phyloP scores from a whole-genome alignment of 2,329 filamentous ascomycete species.

The Colletotrichum tofieldiae region DNA sequence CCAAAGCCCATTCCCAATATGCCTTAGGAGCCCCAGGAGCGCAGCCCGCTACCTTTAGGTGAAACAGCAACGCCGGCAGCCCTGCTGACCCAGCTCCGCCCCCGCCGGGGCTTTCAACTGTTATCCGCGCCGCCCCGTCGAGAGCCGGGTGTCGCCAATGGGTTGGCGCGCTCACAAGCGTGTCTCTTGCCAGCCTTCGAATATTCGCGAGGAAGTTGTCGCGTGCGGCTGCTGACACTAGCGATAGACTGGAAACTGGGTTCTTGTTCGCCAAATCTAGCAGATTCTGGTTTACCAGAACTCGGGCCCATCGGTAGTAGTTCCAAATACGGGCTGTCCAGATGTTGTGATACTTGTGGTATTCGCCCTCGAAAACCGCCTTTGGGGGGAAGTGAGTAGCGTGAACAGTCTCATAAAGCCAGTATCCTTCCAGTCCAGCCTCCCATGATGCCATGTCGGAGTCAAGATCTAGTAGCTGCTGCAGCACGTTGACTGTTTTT shows the following conservation, averaged over 20 bases:
- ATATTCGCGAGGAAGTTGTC: conserved; percentile 54
- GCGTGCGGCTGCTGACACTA: conserved; percentile 51
- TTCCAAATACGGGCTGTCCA: conserved; percentile 71
- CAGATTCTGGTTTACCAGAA: conserved; percentile 67
- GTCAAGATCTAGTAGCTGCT: conserved; percentile 59
- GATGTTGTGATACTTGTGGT: conserved; percentile 70
- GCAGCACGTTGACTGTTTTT: conserved; percentile 54
- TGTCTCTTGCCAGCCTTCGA: conserved; percentile 59
- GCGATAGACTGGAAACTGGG: conserved; percentile 55
- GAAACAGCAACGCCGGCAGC: conserved; percentile 64
- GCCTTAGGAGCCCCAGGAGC: conserved; percentile 61
- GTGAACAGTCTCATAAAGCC: conserved; percentile 55
- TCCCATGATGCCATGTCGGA: conserved; percentile 59
- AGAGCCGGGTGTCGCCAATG: conserved; percentile 68
- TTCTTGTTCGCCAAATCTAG: conserved; percentile 57
- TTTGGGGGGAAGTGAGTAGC: conserved; percentile 53
- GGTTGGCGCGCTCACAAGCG: conserved; percentile 62
- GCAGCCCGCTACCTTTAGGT: conserved; percentile 63
- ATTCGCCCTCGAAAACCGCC: conserved; percentile 66
- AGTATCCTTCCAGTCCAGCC: conserved; percentile 51
- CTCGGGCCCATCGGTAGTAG: conserved; percentile 72
- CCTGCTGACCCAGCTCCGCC: conserved; percentile 64
- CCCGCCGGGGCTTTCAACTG: conserved; percentile 55
- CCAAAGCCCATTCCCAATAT: conserved; percentile 62
- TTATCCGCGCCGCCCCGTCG: conserved; percentile 53